Conservation (phyloP, 345 rosid species). For the Aquilaria malaccensis region DNA sequence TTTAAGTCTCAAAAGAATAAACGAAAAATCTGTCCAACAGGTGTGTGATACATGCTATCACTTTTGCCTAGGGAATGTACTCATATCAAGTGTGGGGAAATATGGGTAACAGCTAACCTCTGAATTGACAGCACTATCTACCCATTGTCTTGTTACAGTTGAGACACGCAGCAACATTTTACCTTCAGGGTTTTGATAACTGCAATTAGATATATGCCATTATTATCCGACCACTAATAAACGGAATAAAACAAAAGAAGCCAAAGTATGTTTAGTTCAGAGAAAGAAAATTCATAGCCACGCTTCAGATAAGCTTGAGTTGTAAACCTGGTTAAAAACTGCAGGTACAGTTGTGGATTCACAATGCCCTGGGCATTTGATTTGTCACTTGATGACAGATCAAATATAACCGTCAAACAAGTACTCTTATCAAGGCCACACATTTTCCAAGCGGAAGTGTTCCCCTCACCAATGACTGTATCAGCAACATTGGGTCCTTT, state of each 20-base stretch:
- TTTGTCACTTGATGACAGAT: constrained; percentile 71
- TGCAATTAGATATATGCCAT: constrained; percentile 27
- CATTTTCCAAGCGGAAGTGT: constrained; percentile 85
- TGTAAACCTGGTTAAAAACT: constrained; percentile 71
- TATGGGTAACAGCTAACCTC: constrained; percentile 48
- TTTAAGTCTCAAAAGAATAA: too few relatives aligned
- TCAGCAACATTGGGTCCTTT: constrained; percentile 86
- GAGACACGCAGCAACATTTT: constrained; percentile 60
- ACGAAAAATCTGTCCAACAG: too few relatives aligned
- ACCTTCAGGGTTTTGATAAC: constrained; percentile 76
- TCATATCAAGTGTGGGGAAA: background rate
- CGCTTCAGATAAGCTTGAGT: background rate
- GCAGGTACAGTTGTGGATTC: constrained; percentile 73
- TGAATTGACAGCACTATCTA: constrained; percentile 70
- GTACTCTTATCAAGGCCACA: constrained; percentile 93
- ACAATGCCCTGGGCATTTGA: constrained; percentile 54
- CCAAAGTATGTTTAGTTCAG: too few relatives aligned
- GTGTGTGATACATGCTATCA: too few relatives aligned
- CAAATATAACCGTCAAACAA: constrained; percentile 85
- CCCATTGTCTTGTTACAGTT: constrained; percentile 76
- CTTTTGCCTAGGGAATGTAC: too few relatives aligned
- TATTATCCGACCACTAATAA: constrained; percentile 5
- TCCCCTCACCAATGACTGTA: constrained; percentile 79
- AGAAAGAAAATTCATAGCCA: too few relatives aligned
- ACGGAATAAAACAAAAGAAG: background rate